Evolutionary conservation across 345 rosid genomes (phyloP).

Genomic region (Syzygium jambos): DNA sequence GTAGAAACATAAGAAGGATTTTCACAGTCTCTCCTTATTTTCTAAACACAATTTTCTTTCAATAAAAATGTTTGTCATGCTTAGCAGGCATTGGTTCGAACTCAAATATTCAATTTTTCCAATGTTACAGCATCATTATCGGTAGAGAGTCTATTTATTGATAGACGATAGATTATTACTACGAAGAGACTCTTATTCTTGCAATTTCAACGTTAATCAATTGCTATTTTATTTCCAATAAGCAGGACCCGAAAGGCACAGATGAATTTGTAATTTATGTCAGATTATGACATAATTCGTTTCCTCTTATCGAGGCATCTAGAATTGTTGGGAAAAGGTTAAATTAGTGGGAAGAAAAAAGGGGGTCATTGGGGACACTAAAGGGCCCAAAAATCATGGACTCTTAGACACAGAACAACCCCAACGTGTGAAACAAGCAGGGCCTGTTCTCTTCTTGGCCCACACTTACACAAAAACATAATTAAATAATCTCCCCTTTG

Average conservation of each 20-base stretch:
- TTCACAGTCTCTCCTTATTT: neutral
- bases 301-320: neutral
- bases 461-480: neutral
- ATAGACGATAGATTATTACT: too few species aligned
- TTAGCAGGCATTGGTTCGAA: neutral
- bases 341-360: neutral
- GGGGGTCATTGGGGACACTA: neutral
- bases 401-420: conserved; percentile 8
- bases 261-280: neutral
- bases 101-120: neutral
- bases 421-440: conserved; percentile 20
- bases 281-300: neutral
- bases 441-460: conserved; percentile 3
- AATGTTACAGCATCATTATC: neutral
- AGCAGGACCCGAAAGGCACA: neutral
- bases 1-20: neutral
- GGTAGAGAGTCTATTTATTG: too few species aligned
- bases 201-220: neutral
- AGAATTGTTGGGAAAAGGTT: neutral
- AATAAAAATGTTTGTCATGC: neutral
- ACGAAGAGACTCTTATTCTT: neutral
- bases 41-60: neutral
- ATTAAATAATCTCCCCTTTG: neutral
- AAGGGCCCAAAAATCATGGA: neutral
- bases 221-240: neutral